Percentiles rank a stretch among this genome's conserved stretches.
phyloP scores from a whole-genome alignment of 768 basidiomycete genomes.

The Xerocomellus chrysenteron region DNA sequence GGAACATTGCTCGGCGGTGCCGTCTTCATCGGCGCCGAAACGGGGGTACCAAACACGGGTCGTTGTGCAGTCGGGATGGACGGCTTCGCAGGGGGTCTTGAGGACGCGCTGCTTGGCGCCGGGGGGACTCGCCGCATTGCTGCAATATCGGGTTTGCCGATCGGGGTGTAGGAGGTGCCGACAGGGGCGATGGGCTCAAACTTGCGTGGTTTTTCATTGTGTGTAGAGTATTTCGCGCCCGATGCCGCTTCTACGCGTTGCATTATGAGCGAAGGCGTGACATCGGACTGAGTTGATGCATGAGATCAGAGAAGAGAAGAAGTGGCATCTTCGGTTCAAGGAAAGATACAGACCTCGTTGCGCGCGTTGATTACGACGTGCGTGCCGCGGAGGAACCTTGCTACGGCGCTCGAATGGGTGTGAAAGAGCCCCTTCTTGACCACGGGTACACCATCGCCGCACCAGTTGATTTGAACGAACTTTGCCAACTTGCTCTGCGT shows the following conservation, averaged over 20 bases:
- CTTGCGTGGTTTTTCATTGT: conserved; percentile 72
- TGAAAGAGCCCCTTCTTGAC: conserved; percentile 91
- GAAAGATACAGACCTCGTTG: conserved; percentile 61
- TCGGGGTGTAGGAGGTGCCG: conserved; percentile 71
- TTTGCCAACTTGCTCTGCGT: conserved; percentile 77
- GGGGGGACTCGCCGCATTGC: conserved; percentile 51
- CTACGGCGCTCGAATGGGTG: conserved; percentile 78
- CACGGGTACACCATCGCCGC: conserved; percentile 94
- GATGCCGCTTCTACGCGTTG: conserved; percentile 84
- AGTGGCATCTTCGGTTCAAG: background rate
- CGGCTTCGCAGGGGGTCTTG: conserved; percentile 20
- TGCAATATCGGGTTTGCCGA: conserved; percentile 71
- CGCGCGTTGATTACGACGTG: conserved; percentile 87
- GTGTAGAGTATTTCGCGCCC: conserved; percentile 86
- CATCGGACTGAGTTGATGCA: conserved; percentile 58
- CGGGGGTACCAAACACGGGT: conserved; percentile 48
- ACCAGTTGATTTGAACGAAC: conserved; percentile 97
- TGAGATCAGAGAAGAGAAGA: background rate
- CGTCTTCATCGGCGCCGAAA: conserved; percentile 42
- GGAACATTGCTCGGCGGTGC: conserved; percentile 42
- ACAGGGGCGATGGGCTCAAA: conserved; percentile 81
- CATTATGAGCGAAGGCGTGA: conserved; percentile 77
- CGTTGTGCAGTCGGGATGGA: conserved; percentile 44
- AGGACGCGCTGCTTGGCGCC: conserved; percentile 11
- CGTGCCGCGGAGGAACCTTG: conserved; percentile 75